phyloP scores from a whole-genome alignment of 805 yeast species.

The Metschnikowia shivogae region DNA sequence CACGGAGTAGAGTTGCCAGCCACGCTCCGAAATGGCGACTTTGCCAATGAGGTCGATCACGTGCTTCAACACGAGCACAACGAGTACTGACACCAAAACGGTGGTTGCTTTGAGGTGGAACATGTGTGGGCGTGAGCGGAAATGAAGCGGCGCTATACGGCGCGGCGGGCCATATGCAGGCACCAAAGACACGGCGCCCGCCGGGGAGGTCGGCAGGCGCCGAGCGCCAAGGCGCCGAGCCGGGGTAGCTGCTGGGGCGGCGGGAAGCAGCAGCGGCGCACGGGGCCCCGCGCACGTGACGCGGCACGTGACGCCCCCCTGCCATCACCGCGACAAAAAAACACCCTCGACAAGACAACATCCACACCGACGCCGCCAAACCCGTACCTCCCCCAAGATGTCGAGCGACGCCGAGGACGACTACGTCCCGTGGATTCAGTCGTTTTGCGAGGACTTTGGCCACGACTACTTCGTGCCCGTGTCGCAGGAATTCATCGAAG shows the following conservation, averaged over 20 bases:
- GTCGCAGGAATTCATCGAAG: constrained; percentile 88
- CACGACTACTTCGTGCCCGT: constrained; percentile 93
- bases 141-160: background rate
- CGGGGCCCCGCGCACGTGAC: background rate
- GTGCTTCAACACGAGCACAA: constrained; percentile 20
- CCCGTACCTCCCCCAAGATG: constrained; percentile 19
- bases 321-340: constrained; percentile 6
- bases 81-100: constrained; percentile 31
- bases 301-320: constrained; percentile 2
- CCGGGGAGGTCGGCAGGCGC: too few species aligned
- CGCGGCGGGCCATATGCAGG: background rate
- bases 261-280: background rate
- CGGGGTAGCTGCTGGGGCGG: too few species aligned
- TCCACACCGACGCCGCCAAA: background rate
- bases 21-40: constrained; percentile 25
- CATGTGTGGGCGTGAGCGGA: background rate
- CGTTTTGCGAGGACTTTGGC: constrained; percentile 72
- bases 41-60: constrained; percentile 35
- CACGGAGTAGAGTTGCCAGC: constrained; percentile 37
- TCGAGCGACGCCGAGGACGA: constrained; percentile 48
- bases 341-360: background rate
- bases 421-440: constrained; percentile 76
- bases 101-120: constrained; percentile 34
- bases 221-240: too few species aligned
- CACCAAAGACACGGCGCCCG: background rate